A percentile compares a stretch with the other conserved stretches of the same genome.
Conservation (phyloP, 2,329 filamentous ascomycete genomes). For the Hypomyces rosellus region DNA sequence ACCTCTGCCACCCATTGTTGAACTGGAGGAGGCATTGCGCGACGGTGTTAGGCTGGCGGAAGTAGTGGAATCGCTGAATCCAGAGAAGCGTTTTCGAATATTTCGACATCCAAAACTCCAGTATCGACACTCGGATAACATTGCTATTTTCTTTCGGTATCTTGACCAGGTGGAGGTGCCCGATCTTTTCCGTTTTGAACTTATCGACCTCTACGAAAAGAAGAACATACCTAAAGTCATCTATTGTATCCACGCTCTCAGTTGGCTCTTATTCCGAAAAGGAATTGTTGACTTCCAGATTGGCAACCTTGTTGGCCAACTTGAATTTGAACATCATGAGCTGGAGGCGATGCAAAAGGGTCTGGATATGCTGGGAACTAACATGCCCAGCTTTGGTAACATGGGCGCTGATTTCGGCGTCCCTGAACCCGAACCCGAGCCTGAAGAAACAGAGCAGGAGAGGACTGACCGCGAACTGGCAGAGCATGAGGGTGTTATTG, state of each 20-base stretch:
- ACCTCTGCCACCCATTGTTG: slow-evolving; percentile 82
- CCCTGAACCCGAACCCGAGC: slow-evolving; percentile 64
- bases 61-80: slow-evolving; percentile 82
- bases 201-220: slow-evolving; percentile 98
- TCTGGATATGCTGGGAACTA: slow-evolving; percentile 87
- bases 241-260: slow-evolving; percentile 94
- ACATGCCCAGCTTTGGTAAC: slow-evolving; percentile 95
- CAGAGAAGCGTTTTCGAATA: slow-evolving; percentile 69
- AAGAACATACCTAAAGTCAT: slow-evolving; percentile 99
- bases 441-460: slow-evolving; percentile 85
- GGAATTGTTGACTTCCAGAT: slow-evolving; percentile 94
- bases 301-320: slow-evolving; percentile 89
- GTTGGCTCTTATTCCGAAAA: slow-evolving; percentile 93
- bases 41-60: slow-evolving; percentile 94
- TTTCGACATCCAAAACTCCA: slow-evolving; percentile 82
- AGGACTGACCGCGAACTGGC: slow-evolving; percentile 73
- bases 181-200: slow-evolving; percentile 92
- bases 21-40: slow-evolving; percentile 85
- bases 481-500: slow-evolving; percentile 65
- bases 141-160: slow-evolving; percentile 91
- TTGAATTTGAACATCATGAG: slow-evolving; percentile 97
- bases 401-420: slow-evolving; percentile 95
- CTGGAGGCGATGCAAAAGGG: slow-evolving; percentile 96
- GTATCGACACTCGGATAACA: slow-evolving; percentile 95
- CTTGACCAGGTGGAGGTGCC: slow-evolving; percentile 87